Evolutionary conservation across 2,329 filamentous ascomycete genomes (phyloP).

Genomic region (Ceratocystis huliohia): DNA sequence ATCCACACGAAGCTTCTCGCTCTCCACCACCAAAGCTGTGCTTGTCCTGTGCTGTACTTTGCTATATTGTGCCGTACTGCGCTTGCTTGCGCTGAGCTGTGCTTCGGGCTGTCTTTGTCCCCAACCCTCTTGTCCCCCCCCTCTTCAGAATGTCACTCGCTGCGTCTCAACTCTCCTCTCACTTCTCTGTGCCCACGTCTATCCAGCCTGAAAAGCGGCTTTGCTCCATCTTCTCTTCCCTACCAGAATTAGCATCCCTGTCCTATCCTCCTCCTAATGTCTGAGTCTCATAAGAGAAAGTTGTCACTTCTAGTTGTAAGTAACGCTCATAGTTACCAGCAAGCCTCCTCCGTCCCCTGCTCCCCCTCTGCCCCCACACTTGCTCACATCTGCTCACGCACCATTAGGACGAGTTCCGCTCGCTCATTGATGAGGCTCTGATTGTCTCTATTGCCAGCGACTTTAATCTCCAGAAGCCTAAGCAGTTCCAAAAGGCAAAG

Average conservation of each 20-base stretch:
- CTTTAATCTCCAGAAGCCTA: slow-evolving; percentile 47
- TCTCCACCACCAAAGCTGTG: not conserved
- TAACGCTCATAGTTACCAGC: not conserved
- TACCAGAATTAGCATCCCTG: not conserved
- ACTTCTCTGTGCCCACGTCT: not conserved
- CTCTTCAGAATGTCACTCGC: slow-evolving; percentile 9
- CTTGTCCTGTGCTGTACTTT: not conserved
- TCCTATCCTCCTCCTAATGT: slow-evolving; percentile 6
- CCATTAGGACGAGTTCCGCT: slow-evolving; percentile 55
- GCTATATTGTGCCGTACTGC: not conserved
- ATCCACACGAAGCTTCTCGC: too few relatives aligned
- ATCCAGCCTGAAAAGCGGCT: not conserved
- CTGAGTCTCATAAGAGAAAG: slow-evolving; percentile 7
- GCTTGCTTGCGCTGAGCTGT: not conserved
- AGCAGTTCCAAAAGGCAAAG: slow-evolving; percentile 42
- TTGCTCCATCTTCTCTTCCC: not conserved
- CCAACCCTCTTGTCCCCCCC: not conserved
- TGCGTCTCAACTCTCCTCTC: not conserved
- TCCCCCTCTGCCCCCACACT: not conserved
- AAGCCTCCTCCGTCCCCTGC: not conserved
- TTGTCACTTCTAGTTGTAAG: slow-evolving; percentile 12
- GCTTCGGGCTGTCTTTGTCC: not conserved
- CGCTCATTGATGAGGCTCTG: slow-evolving; percentile 63
- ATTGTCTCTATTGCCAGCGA: slow-evolving; percentile 66
- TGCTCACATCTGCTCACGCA: not conserved